phyloP scores from a whole-genome alignment of 2,329 filamentous ascomycete species.

The Trichoderma sp. region DNA sequence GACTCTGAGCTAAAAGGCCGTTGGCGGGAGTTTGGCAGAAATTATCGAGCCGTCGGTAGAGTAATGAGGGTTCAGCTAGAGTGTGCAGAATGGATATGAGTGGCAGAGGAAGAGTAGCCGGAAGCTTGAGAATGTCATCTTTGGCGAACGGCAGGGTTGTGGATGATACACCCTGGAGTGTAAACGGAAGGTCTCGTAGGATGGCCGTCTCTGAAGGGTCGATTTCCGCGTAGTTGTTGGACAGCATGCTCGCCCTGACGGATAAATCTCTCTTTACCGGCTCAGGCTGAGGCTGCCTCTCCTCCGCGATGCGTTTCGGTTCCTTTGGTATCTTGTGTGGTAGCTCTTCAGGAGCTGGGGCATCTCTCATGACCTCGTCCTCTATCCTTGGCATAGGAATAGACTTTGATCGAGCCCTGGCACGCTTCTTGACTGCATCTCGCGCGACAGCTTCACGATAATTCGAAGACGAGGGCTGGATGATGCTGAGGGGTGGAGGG shows the following conservation, averaged over 20 bases:
- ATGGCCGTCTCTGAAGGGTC: conserved; percentile 64
- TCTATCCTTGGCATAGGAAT: conserved; percentile 41
- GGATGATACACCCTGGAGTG: conserved; percentile 86
- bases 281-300: conserved; percentile 31
- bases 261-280: conserved; percentile 48
- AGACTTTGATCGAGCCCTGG: conserved; percentile 39
- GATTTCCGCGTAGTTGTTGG: conserved; percentile 54
- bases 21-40: conserved; percentile 81
- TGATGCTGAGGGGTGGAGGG: conserved; percentile 43
- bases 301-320: conserved; percentile 37
- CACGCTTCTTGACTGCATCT: conserved; percentile 38
- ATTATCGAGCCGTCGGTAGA: conserved; percentile 75
- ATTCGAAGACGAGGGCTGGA: conserved; percentile 39
- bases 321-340: conserved; percentile 40
- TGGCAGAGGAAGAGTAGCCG: conserved; percentile 75
- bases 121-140: conserved; percentile 69
- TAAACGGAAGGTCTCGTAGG: conserved; percentile 83
- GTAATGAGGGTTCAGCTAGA: conserved; percentile 86
- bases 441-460: conserved; percentile 38
- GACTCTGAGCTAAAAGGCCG: conserved; percentile 86
- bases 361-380: conserved; percentile 50
- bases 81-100: conserved; percentile 84
- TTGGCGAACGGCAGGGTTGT: conserved; percentile 75
- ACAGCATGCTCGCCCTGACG: conserved; percentile 55
- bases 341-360: conserved; percentile 54